Evolutionary conservation across 495 filamentous ascomycete genomes (phyloP).

Genomic region (Penicillium waksmanii): DNA sequence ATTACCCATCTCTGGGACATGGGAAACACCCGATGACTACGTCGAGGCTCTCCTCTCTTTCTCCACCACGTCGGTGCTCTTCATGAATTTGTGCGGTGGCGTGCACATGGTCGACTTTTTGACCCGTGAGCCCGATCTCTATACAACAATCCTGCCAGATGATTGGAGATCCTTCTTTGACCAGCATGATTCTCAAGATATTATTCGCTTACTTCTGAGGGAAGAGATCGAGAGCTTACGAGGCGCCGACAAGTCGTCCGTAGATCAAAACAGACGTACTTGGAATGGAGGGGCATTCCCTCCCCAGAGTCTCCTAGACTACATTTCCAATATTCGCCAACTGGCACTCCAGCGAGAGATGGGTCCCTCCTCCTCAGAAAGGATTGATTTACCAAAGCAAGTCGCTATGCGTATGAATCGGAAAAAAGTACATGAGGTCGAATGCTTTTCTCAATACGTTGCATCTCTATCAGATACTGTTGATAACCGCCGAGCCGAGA

Average conservation of each 20-base stretch:
- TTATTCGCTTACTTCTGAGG: constrained; percentile 78
- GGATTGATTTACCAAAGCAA: constrained; percentile 61
- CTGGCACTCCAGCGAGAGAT: constrained; percentile 71
- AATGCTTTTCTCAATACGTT: constrained; percentile 67
- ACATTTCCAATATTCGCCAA: constrained; percentile 72
- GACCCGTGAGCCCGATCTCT: constrained; percentile 80
- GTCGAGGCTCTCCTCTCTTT: constrained; percentile 79
- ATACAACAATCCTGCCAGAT: constrained; percentile 69
- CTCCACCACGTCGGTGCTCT: constrained; percentile 71
- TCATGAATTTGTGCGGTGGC: constrained; percentile 86
- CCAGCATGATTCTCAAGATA: constrained; percentile 65
- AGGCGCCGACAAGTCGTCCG: constrained; percentile 8
- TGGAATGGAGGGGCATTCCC: constrained; percentile 61
- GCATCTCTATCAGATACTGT: constrained; percentile 56
- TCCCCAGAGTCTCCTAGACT: constrained; percentile 69
- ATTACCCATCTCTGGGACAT: constrained; percentile 62
- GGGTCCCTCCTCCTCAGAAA: constrained; percentile 24
- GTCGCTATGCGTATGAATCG: constrained; percentile 90
- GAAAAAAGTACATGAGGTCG: constrained; percentile 93
- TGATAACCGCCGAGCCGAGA: constrained; percentile 49
- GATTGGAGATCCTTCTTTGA: constrained; percentile 83
- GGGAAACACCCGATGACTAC: constrained; percentile 67
- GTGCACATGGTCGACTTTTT: constrained; percentile 97
- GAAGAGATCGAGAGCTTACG: constrained; percentile 59
- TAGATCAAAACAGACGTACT: constrained; percentile 14